Evolutionary conservation across 1,139 yeast genomes (phyloP).

Genomic region (Pneumocystis oryctolagi): DNA sequence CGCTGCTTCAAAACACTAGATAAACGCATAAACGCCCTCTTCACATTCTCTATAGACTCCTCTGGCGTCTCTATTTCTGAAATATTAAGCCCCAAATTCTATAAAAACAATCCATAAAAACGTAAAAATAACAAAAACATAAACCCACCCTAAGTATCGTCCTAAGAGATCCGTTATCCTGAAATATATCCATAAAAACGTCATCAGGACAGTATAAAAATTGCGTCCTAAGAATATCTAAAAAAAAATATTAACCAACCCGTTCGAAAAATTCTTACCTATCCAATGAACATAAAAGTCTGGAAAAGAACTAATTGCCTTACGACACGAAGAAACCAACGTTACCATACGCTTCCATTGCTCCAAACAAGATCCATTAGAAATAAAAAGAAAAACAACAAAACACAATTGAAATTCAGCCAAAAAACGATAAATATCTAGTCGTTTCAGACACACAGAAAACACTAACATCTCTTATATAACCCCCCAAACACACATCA

Average conservation of each 20-base stretch:
- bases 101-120: background rate
- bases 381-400: constrained; percentile 27
- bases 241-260: background rate
- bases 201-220: background rate
- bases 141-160: background rate
- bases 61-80: background rate
- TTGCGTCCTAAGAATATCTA: background rate
- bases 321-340: constrained; percentile 14
- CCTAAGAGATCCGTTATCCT: background rate
- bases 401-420: constrained; percentile 32
- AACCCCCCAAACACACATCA: background rate
- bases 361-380: constrained; percentile 32
- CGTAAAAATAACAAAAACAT: background rate
- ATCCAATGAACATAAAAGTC: background rate
- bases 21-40: background rate
- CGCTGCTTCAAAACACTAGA: background rate
- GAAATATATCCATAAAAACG: background rate
- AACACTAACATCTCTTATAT: background rate
- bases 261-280: background rate
- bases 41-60: background rate
- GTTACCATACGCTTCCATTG: constrained; percentile 33
- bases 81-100: background rate
- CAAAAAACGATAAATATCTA: constrained; percentile 17
- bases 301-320: background rate
- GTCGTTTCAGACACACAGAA: background rate